phyloP scores from a whole-genome alignment of 2,329 filamentous ascomycete genomes.

The Hypoxylon sp. region DNA sequence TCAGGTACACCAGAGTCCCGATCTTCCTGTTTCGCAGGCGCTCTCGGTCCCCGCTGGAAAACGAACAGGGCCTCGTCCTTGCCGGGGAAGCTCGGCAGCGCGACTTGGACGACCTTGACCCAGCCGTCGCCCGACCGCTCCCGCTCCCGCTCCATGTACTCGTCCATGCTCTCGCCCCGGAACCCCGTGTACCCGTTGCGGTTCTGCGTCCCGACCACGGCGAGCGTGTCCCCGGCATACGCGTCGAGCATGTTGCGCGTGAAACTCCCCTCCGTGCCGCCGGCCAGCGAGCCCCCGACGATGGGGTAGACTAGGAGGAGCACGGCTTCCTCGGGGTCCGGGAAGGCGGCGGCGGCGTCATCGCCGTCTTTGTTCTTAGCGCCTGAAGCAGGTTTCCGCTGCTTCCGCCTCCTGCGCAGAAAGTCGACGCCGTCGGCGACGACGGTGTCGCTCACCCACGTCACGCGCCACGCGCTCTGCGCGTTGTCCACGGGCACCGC shows the following conservation, averaged over 20 bases:
- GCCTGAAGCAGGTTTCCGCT: neutral
- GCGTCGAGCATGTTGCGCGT: constrained; percentile 71
- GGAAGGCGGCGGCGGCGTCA: no score
- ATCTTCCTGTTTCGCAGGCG: constrained; percentile 34
- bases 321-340: constrained; percentile 60
- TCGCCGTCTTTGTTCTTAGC: neutral
- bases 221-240: constrained; percentile 73
- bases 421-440: constrained; percentile 70
- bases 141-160: constrained; percentile 68
- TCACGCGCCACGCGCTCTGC: constrained; percentile 74
- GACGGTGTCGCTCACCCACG: constrained; percentile 77
- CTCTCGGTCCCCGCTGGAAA: constrained; percentile 65
- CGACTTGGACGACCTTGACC: constrained; percentile 71
- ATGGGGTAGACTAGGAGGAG: constrained; percentile 80
- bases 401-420: constrained; percentile 59
- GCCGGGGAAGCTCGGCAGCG: constrained; percentile 79
- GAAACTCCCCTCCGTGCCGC: constrained; percentile 73
- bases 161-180: constrained; percentile 70
- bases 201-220: constrained; percentile 82
- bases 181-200: constrained; percentile 80
- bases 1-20: neutral
- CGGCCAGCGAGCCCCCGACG: constrained; percentile 73
- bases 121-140: constrained; percentile 64
- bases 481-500: constrained; percentile 75
- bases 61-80: constrained; percentile 82